Percentiles rank a stretch among this genome's conserved stretches.
These are phyloP conservation scores for Typha latifolia DNA, from an alignment of 176 grass and related monocot genomes.

Conservation along the genomic window DNA sequence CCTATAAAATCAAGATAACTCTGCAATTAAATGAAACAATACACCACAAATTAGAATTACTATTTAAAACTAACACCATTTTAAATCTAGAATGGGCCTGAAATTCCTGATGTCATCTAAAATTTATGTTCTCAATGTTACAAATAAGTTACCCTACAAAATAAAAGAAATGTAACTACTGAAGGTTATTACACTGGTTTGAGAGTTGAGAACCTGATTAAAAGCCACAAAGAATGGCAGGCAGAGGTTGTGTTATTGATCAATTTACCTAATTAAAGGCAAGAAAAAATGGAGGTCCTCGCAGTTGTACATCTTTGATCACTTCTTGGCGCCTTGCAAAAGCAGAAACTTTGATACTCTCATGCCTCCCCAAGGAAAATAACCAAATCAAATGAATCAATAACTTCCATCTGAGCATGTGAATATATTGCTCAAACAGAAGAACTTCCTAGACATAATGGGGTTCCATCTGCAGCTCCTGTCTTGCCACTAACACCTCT, in stretches of 20 bases:
- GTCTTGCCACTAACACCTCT: slow-evolving; percentile 27
- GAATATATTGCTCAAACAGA: slow-evolving; percentile 14
- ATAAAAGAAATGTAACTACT: too few species aligned
- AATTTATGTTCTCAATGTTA: too few species aligned
- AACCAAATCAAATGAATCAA: slow-evolving; percentile 36
- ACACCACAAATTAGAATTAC: too few species aligned
- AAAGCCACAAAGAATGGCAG: background rate
- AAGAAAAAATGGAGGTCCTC: background rate
- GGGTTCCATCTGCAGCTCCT: slow-evolving; percentile 26
- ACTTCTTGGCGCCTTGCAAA: background rate
- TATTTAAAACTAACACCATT: too few species aligned
- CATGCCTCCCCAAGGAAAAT: slow-evolving; percentile 9
- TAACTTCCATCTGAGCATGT: slow-evolving; percentile 20
- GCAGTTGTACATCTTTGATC: background rate
- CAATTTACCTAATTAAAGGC: background rate
- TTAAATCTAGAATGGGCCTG: too few species aligned
- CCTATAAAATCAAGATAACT: too few species aligned
- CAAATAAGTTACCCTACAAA: too few species aligned
- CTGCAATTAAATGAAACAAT: too few species aligned
- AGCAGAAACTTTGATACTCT: slow-evolving; percentile 1
- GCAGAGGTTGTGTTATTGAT: background rate
- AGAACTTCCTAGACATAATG: slow-evolving; percentile 27
- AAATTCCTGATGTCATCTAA: too few species aligned
- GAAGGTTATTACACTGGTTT: background rate
- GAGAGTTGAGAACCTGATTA: slow-evolving; percentile 29